These are phyloP conservation scores for Aureoboletus auriporus DNA, from an alignment of 768 basidiomycete genomes.

Conservation along the genomic window DNA sequence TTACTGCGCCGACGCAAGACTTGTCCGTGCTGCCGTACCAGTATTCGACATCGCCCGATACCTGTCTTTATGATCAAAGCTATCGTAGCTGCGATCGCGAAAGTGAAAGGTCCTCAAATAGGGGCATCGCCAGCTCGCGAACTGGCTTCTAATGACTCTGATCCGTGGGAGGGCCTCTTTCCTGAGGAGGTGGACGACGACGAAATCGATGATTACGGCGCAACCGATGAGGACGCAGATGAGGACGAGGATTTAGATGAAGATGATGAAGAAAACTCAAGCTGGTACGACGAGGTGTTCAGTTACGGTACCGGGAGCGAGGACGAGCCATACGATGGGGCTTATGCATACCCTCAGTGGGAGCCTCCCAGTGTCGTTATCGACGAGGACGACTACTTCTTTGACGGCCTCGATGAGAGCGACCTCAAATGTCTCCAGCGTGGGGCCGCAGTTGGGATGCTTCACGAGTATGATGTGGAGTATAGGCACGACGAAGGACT, in stretches of 20 bases:
- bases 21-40: constrained; percentile 68
- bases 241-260: constrained; percentile 23
- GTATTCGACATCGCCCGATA: constrained; percentile 54
- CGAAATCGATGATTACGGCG: constrained; percentile 34
- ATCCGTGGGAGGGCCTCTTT: constrained; percentile 76
- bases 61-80: constrained; percentile 69
- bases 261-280: constrained; percentile 28
- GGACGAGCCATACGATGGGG: constrained; percentile 36
- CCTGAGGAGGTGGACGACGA: constrained; percentile 35
- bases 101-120: constrained; percentile 33
- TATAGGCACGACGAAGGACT: constrained; percentile 57
- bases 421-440: constrained; percentile 48
- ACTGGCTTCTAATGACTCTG: constrained; percentile 39
- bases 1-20: constrained; percentile 60
- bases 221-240: constrained; percentile 23
- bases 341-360: constrained; percentile 50
- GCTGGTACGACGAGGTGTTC: constrained; percentile 31
- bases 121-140: constrained; percentile 19
- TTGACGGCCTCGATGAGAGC: constrained; percentile 32
- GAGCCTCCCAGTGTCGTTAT: constrained; percentile 47
- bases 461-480: constrained; percentile 48
- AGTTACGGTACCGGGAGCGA: constrained; percentile 34
- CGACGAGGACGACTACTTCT: constrained; percentile 31
- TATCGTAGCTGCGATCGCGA: constrained; percentile 46
- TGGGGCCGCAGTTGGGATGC: constrained; percentile 58